Conservation (phyloP, 768 basidiomycete species). For the Crassisporium funariophilum region DNA sequence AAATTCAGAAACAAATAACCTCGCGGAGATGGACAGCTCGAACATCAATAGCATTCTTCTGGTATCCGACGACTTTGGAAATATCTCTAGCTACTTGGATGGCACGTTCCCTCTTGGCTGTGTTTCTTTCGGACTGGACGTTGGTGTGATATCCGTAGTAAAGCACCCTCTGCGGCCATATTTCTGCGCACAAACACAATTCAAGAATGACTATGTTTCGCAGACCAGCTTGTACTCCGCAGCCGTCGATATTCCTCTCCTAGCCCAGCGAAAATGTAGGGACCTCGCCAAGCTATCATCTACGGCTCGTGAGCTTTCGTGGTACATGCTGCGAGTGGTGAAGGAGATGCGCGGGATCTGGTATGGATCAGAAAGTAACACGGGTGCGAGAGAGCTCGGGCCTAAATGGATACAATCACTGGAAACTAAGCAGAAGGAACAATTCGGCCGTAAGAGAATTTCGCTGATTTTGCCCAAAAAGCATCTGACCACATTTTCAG, state of each 20-base stretch:
- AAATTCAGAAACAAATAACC: constrained; percentile 27
- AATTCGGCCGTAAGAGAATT: constrained; percentile 62
- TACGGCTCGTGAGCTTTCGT: constrained; percentile 66
- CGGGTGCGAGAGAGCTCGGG: constrained; percentile 73
- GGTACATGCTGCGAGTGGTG: constrained; percentile 70
- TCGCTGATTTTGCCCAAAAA: constrained; percentile 6
- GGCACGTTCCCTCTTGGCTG: constrained; percentile 74
- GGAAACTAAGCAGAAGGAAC: constrained; percentile 63
- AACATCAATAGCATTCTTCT: constrained; percentile 67
- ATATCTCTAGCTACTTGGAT: constrained; percentile 69
- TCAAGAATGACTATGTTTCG: constrained; percentile 23
- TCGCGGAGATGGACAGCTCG: constrained; percentile 50
- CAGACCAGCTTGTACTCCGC: constrained; percentile 44
- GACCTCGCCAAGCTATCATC: constrained; percentile 75
- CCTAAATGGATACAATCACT: constrained; percentile 70
- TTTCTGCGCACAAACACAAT: constrained; percentile 51
- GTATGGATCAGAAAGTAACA: constrained; percentile 68
- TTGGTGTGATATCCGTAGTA: constrained; percentile 39
- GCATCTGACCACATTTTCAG: constrained; percentile 36
- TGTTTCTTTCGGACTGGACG: constrained; percentile 38
- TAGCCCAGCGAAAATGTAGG: constrained; percentile 55
- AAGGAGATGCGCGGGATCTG: constrained; percentile 74
- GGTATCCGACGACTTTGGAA: constrained; percentile 59
- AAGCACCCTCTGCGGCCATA: constrained; percentile 49
- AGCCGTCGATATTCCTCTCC: constrained; percentile 55